phyloP scores from a whole-genome alignment of 2,329 filamentous ascomycete genomes.

The Albifimbria verrucaria region DNA sequence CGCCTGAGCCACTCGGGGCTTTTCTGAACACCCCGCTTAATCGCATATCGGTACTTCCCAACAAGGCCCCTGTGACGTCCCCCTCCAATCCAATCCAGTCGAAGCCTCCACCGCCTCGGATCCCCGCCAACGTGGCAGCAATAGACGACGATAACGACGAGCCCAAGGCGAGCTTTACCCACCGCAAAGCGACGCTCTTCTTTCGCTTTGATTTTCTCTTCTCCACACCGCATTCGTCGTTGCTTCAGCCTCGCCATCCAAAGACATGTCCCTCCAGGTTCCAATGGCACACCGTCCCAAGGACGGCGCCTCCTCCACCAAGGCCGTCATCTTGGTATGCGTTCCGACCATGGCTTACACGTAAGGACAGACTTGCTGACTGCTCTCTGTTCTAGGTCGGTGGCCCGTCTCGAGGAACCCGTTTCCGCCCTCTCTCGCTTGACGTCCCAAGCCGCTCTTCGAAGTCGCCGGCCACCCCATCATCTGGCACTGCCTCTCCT shows the following conservation, averaged over 20 bases:
- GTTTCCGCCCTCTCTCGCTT: slow-evolving; percentile 91
- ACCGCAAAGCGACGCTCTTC: no score
- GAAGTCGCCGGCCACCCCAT: slow-evolving; percentile 98
- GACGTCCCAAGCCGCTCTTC: slow-evolving; percentile 99
- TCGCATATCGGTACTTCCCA: no score
- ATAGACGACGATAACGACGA: background rate
- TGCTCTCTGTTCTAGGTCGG: slow-evolving; percentile 64
- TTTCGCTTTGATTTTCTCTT: background rate
- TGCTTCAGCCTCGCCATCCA: slow-evolving; percentile 2
- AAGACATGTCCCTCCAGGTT: slow-evolving; percentile 54
- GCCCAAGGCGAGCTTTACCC: background rate
- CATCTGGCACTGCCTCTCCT: slow-evolving; percentile 94
- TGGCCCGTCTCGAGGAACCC: slow-evolving; percentile 89
- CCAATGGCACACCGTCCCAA: slow-evolving; percentile 46
- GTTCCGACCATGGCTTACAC: no score
- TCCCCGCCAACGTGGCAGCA: slow-evolving; percentile 6
- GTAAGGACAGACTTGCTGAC: slow-evolving; percentile 6
- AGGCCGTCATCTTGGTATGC: slow-evolving; percentile 85
- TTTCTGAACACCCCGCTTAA: no score
- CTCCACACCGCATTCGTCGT: slow-evolving; percentile 3
- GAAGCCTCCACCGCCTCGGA: slow-evolving; percentile 3
- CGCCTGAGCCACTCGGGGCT: no score
- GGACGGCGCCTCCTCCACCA: slow-evolving; percentile 63
- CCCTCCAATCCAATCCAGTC: background rate
- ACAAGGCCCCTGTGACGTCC: slow-evolving; percentile 1